phyloP scores from a whole-genome alignment of 2,329 filamentous ascomycete genomes.

The Neurospora crassa region DNA sequence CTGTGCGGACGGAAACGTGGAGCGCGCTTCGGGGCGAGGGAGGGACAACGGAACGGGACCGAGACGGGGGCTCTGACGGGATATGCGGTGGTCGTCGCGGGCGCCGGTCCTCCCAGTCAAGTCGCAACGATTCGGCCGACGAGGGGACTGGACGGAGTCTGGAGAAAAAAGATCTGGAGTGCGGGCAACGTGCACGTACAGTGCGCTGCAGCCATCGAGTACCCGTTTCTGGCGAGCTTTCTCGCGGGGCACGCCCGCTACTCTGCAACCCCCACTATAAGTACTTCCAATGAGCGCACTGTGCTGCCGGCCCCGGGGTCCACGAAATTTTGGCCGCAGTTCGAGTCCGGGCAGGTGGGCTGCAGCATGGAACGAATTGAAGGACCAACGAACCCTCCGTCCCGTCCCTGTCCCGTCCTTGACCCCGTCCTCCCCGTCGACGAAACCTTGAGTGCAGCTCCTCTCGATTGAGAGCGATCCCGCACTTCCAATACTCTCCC shows the following conservation, averaged over 20 bases:
- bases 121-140: not conserved
- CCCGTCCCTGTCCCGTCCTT: not conserved
- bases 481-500: conserved; percentile 3
- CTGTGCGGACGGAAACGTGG: not conserved
- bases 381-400: not conserved
- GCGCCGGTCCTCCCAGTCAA: not conserved
- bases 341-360: conserved; percentile 4
- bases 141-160: not conserved
- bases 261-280: not conserved
- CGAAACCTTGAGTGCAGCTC: conserved; percentile 1
- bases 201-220: not conserved
- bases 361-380: not conserved
- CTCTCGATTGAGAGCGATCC: not conserved
- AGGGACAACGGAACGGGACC: not conserved
- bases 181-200: not conserved
- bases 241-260: not conserved
- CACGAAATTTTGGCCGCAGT: conserved; percentile 14
- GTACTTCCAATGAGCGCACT: not conserved
- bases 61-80: not conserved
- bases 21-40: not conserved
- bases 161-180: conserved; percentile 17
- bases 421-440: not conserved
- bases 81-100: not conserved
- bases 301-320: conserved; percentile 8
- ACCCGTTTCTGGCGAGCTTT: not conserved